These are phyloP conservation scores for Picochlorum sp. DNA, from an alignment of 139 green algal species.

Conservation along the genomic window DNA sequence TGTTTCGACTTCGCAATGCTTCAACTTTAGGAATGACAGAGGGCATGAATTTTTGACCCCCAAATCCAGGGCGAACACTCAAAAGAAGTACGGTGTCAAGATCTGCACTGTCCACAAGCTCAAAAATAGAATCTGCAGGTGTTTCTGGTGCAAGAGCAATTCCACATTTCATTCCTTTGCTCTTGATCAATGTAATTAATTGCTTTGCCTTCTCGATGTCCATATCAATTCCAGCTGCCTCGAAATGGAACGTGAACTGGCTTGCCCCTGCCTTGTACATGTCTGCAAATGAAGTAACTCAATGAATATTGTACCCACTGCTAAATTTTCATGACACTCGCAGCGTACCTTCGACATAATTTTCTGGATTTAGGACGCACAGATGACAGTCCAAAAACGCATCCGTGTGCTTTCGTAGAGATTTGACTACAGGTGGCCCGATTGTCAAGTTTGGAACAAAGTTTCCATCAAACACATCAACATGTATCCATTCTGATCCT, in stretches of 20 bases:
- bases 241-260: constrained; percentile 90
- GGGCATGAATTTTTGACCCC: constrained; percentile 69
- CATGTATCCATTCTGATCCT: constrained; percentile 70
- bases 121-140: constrained; percentile 37
- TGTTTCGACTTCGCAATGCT: constrained; percentile 32
- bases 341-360: constrained; percentile 12
- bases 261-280: constrained; percentile 66
- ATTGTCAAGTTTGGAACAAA: constrained; percentile 94
- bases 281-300: constrained; percentile 7
- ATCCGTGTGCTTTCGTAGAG: constrained; percentile 59
- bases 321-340: background rate
- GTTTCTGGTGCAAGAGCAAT: constrained; percentile 69
- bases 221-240: constrained; percentile 35
- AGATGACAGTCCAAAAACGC: constrained; percentile 88
- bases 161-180: constrained; percentile 62
- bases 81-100: constrained; percentile 62
- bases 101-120: constrained; percentile 18
- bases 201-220: constrained; percentile 5
- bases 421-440: constrained; percentile 69
- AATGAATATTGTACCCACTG: background rate
- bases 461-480: constrained; percentile 71
- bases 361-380: constrained; percentile 19
- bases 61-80: constrained; percentile 79
- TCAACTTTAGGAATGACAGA: constrained; percentile 53
- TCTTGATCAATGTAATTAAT: constrained; percentile 19